Conservation (phyloP, 2,329 filamentous ascomycete genomes). For the Erysiphe pulchra region DNA sequence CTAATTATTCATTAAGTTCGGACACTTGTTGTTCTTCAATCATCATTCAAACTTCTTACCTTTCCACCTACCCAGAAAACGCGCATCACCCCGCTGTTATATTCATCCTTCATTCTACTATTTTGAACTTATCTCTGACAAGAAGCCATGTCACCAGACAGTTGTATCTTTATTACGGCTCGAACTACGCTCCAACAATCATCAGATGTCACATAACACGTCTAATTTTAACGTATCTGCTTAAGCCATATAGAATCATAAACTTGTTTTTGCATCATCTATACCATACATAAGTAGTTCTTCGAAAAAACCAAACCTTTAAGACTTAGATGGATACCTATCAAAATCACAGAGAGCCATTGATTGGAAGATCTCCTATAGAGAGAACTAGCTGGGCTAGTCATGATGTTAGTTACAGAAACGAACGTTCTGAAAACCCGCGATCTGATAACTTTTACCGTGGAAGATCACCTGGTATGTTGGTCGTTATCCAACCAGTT, state of each 20-base stretch:
- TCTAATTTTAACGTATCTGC: neutral
- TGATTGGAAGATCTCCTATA: conserved; percentile 12
- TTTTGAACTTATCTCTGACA: conserved; percentile 14
- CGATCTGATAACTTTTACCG: conserved; percentile 35
- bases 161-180: conserved; percentile 8
- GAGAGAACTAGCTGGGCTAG: conserved; percentile 13
- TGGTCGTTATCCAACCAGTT: neutral
- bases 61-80: conserved; percentile 3
- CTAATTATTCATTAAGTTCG: conserved; percentile 9
- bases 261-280: too few species aligned
- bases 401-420: conserved; percentile 12
- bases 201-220: conserved; percentile 11
- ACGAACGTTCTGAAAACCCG: conserved; percentile 14
- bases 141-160: conserved; percentile 16
- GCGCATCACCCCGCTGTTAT: conserved; percentile 2
- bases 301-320: too few species aligned
- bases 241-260: too few species aligned
- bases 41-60: conserved; percentile 4
- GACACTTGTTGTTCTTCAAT: conserved; percentile 6
- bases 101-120: conserved; percentile 4
- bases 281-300: too few species aligned
- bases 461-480: conserved; percentile 45
- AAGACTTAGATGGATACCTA: conserved; percentile 10
- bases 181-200: neutral
- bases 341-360: conserved; percentile 11